Base-by-base conservation (phyloP, 2,329 filamentous ascomycete genomes). In the Fusarium bulbicola region DNA sequence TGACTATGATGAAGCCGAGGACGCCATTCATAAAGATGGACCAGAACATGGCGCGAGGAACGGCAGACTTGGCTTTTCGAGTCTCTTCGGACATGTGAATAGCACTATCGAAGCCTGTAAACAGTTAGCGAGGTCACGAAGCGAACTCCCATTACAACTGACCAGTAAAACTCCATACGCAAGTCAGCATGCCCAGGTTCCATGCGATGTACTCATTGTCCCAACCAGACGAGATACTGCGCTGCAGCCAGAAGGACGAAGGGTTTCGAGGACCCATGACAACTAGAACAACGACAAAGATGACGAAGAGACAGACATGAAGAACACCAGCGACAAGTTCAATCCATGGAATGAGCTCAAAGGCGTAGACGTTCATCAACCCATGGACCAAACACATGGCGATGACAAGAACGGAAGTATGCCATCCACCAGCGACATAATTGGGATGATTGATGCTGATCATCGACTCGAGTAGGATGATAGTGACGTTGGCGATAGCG, bases 21-120 rank as follows among this genome's bases (percentile, higher is more conserved):
- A 71, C 59, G 12, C 75, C 75, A 14, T 77, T 77, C 75, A 77
- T 77, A 42, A 77, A 76, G 53, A 77, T 77, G n/a, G 75, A 77
- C 75, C 75, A 77, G 58, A 77, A 77, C 75, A 77, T 77, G 24
- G 75, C 75, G 7, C 75, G 52, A 7, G 75, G 75, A 1, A 77
- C 75, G 3, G 75, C 75, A 0, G 75, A 77, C 52, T 77, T 77
- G 6, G 75, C 75, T 20, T 74, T 75, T 34, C 75, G 73, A 3
- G 75, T 77, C 32, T 77, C 75, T 3, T 77, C 75, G 5, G 74
- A 76, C 75, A 77, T 77, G 13, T 77, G 75, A 1, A 77, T 76
- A 26, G 75, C 75, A 32, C 75, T 76, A 36, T 77, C 75, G 16
- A 77, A 77, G 6, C 75, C 74, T 76, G 10, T 6, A 9, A 4